These are phyloP conservation scores for Pezicula neosporulosa DNA, from an alignment of 2,329 filamentous ascomycete genomes.

Conservation along the genomic window DNA sequence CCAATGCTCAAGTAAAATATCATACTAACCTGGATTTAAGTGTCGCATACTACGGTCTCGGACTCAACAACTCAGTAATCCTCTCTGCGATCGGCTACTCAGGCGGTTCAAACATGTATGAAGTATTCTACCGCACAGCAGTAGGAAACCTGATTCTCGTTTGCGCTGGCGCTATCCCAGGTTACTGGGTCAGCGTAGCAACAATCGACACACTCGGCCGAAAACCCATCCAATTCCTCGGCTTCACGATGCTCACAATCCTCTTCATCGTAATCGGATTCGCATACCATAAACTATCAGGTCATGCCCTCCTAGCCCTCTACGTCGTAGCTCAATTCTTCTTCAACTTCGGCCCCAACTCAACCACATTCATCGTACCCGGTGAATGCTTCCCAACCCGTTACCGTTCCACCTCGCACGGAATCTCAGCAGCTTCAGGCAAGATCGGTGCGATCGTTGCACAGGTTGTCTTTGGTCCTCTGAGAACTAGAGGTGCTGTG, in stretches of 20 bases:
- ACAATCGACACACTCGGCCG: constrained; percentile 72
- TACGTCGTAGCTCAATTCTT: constrained; percentile 63
- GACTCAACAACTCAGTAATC: constrained; percentile 70
- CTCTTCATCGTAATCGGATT: constrained; percentile 46
- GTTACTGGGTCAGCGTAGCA: constrained; percentile 74
- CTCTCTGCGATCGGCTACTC: constrained; percentile 69
- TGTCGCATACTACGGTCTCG: constrained; percentile 62
- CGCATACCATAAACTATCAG: constrained; percentile 41
- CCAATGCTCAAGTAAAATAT: too few relatives aligned
- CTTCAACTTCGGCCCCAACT: constrained; percentile 51
- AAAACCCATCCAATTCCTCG: constrained; percentile 67
- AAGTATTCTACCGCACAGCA: constrained; percentile 68
- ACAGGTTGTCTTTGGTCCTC: constrained; percentile 50
- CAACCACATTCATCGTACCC: constrained; percentile 29
- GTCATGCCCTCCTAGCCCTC: constrained; percentile 49
- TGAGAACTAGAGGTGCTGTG: constrained; percentile 37
- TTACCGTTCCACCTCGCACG: constrained; percentile 26
- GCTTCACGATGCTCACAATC: constrained; percentile 56
- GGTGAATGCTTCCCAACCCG: constrained; percentile 30
- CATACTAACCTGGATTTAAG: too few relatives aligned
- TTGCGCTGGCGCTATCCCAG: constrained; percentile 74
- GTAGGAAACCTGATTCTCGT: constrained; percentile 74
- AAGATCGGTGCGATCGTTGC: constrained; percentile 28
- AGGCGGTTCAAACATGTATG: constrained; percentile 58
- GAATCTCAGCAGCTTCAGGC: constrained; percentile 28